Evolutionary conservation across 306 rosid genomes (phyloP), one percentile per base, ranked within the genome.

Genomic region (Medicago ruthenica): DNA sequence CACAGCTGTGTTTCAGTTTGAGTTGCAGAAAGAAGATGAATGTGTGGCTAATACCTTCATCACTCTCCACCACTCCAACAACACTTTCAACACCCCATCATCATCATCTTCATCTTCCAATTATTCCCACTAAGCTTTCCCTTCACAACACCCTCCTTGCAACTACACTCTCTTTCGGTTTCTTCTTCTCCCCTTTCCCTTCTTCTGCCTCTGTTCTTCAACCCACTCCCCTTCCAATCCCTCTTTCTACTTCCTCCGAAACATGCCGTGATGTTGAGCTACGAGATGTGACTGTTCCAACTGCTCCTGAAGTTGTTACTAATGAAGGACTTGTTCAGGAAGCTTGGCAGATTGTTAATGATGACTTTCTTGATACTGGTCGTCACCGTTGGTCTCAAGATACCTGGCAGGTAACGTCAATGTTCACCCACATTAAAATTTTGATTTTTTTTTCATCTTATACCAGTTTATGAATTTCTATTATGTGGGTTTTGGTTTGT

Each of bases 311-410:
- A 47, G 85, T 80, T 71, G 87, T 78, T 57, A 86, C 87, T 42
- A 92, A 88, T 66, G 90, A 86, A 73, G 92, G 87, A 22, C 86
- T 95, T 36, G 98, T 95, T 20, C 88, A 87, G 79, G 98, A 95
- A 79, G 98, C 93, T 59, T 92, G 98, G 98, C 90, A 92, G 75
- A 92, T 92, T 81, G 97, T 92, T 36, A 90, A 92, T 65, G 98
- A 90, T 40, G 88, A 86, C 63, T 95, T 85, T 70, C 89, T 95
- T 24, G 89, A 81, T 72, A 21, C 92, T 50, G 86, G 88, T 76
- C 75, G 83, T 79, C 87, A 74, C 71, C 91, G 87, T 34, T 92
- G 97, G 90, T 89, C 93, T 15, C 85, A 83, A 17, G 92, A 95
- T 47, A 66, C 80, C 3, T 95, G 98, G 98, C 84, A 86, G 97